These are phyloP conservation scores for Candida tropicalis DNA, from an alignment of 1,139 yeast genomes.

Conservation along the genomic window DNA sequence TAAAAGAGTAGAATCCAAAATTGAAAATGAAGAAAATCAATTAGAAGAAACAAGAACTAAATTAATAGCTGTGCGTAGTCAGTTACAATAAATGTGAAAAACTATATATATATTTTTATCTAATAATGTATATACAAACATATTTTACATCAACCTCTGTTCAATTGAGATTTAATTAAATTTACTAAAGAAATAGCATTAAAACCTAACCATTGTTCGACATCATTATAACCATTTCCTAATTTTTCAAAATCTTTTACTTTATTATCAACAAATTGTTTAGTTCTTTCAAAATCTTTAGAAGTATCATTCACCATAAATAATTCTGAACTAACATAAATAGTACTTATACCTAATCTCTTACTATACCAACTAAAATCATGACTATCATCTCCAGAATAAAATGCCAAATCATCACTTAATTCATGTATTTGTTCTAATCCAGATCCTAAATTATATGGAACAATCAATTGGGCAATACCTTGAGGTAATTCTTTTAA, in stretches of 20 bases:
- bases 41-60: conserved; percentile 53
- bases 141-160: conserved; percentile 52
- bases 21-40: conserved; percentile 51
- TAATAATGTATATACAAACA: conserved; percentile 6
- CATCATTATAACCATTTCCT: conserved; percentile 62
- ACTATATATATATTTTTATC: background rate
- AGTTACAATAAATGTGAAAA: background rate
- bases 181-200: conserved; percentile 68
- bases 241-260: conserved; percentile 54
- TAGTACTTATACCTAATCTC: conserved; percentile 66
- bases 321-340: conserved; percentile 74
- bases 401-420: conserved; percentile 80
- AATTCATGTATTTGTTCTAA: conserved; percentile 71
- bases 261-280: conserved; percentile 64
- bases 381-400: conserved; percentile 79
- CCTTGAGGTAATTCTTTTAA: conserved; percentile 49
- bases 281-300: conserved; percentile 54
- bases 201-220: conserved; percentile 77
- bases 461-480: conserved; percentile 55
- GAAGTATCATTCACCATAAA: conserved; percentile 83
- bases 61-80: conserved; percentile 42
- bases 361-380: conserved; percentile 96
- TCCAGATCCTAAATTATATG: conserved; percentile 52
- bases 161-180: conserved; percentile 67
- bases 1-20: conserved; percentile 62